These are phyloP conservation scores for Tympanopsis confertula DNA, from an alignment of 2,329 filamentous ascomycete species.

Conservation along the genomic window DNA sequence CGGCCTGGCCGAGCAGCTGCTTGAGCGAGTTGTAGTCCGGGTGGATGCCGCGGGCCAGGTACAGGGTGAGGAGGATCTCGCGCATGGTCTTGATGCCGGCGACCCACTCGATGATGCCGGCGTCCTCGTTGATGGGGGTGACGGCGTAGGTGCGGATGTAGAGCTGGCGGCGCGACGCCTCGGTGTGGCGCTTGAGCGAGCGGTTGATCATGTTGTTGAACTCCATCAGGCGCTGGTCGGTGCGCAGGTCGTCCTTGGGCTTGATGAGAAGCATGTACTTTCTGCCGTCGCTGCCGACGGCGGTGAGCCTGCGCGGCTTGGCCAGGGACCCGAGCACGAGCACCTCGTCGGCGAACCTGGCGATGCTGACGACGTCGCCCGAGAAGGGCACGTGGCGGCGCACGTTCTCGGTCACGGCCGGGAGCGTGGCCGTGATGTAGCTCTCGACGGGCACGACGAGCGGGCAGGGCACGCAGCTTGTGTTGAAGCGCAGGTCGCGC, in stretches of 20 bases:
- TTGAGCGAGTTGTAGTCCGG: slow-evolving; percentile 60
- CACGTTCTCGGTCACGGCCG: slow-evolving; percentile 59
- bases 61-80: slow-evolving; percentile 73
- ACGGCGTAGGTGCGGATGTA: slow-evolving; percentile 97
- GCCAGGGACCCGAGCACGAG: slow-evolving; percentile 83
- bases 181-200: slow-evolving; percentile 79
- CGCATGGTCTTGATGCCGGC: slow-evolving; percentile 88
- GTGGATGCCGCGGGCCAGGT: slow-evolving; percentile 61
- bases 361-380: slow-evolving; percentile 73
- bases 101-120: slow-evolving; percentile 96
- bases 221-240: slow-evolving; percentile 96
- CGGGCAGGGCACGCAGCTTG: slow-evolving; percentile 69
- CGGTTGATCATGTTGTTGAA: slow-evolving; percentile 98
- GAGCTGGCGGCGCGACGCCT: slow-evolving; percentile 77
- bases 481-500: slow-evolving; percentile 71
- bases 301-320: slow-evolving; percentile 79
- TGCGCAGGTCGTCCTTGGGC: slow-evolving; percentile 92
- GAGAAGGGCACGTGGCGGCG: slow-evolving; percentile 54
- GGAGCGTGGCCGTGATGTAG: slow-evolving; percentile 72
- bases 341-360: slow-evolving; percentile 73
- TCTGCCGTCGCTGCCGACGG: slow-evolving; percentile 78
- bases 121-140: slow-evolving; percentile 92
- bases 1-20: slow-evolving; percentile 50
- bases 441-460: slow-evolving; percentile 83
- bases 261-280: slow-evolving; percentile 88